Conservation (phyloP, 2,329 filamentous ascomycete genomes). For the Penicillium sp. region DNA sequence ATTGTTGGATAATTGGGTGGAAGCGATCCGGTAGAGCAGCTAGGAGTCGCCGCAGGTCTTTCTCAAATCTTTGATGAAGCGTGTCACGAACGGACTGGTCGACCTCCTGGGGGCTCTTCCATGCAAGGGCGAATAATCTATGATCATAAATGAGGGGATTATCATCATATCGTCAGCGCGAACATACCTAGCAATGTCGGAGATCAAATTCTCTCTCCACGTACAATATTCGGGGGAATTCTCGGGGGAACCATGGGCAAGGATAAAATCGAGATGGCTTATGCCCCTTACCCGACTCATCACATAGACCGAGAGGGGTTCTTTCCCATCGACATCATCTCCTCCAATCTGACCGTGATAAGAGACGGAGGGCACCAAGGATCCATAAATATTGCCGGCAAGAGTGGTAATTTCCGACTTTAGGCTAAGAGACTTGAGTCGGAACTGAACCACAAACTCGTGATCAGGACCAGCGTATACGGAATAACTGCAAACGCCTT, state of each 20-base stretch:
- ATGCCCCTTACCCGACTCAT: background rate
- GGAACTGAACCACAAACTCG: background rate
- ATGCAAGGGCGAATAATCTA: conserved; percentile 44
- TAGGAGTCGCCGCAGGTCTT: conserved; percentile 31
- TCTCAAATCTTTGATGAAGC: conserved; percentile 27
- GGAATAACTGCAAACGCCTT: conserved; percentile 3
- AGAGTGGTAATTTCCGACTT: background rate
- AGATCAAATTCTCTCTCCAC: background rate
- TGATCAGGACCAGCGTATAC: background rate
- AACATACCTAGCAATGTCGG: background rate
- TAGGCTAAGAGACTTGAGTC: background rate
- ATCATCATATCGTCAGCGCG: background rate
- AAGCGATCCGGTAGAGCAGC: conserved; percentile 37
- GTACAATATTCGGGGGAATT: background rate
- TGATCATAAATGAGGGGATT: background rate
- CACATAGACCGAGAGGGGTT: background rate
- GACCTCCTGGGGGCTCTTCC: conserved; percentile 37
- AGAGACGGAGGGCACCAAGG: background rate
- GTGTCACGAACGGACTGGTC: conserved; percentile 23
- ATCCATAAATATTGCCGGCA: background rate
- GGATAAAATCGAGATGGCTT: background rate
- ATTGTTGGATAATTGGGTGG: conserved; percentile 31
- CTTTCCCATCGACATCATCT: background rate
- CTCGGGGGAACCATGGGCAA: background rate
- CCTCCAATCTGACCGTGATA: background rate